Evolutionary conservation across 176 grass and related monocot genomes (phyloP), one percentile per base, ranked within the genome.

Genomic region (Olyra latifolia): DNA sequence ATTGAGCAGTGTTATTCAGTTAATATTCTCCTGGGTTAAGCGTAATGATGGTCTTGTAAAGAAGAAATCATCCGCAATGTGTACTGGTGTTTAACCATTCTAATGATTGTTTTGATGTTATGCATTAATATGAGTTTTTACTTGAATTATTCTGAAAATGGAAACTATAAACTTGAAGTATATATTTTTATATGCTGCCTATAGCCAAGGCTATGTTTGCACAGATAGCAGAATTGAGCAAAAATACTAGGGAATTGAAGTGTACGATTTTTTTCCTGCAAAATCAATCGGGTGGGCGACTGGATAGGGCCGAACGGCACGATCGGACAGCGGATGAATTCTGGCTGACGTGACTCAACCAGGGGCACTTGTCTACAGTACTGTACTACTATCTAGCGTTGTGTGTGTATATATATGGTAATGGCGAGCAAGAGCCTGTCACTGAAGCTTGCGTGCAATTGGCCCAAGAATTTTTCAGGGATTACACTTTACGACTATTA

Each of bases 221-320:
- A 45, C 86, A 99, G 96, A 93, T 95, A 88, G 49, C 71, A 62
- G 96, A 99, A 79, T 66, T 99, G 62, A 86, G 92, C 87, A 99
- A 93, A 89, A 95, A 93, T 88, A 95, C 95, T 54, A 92, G 96
- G 90, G 96, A 99, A 42, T 61, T 99, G 66, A 99, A 95, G 83
- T 91, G 79, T 79, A n/a, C n/a, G n/a, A 90, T 93, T 84, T 90
- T 99, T 16, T n/a, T n/a, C n/a, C n/a, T n/a, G n/a, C n/a, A n/a
- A n/a, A n/a, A n/a, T n/a, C n/a, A n/a, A n/a, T n/a, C n/a, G n/a
- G n/a, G n/a, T n/a, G n/a, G n/a, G n/a, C n/a, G n/a, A n/a, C n/a
- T n/a, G n/a, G n/a, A n/a, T n/a, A n/a, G n/a, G n/a, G n/a, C n/a
- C n/a, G n/a, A n/a, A n/a, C n/a, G n/a, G n/a, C n/a, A n/a, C n/a